Conservation (phyloP, 306 rosid species). For the Vigna nakashimae region DNA sequence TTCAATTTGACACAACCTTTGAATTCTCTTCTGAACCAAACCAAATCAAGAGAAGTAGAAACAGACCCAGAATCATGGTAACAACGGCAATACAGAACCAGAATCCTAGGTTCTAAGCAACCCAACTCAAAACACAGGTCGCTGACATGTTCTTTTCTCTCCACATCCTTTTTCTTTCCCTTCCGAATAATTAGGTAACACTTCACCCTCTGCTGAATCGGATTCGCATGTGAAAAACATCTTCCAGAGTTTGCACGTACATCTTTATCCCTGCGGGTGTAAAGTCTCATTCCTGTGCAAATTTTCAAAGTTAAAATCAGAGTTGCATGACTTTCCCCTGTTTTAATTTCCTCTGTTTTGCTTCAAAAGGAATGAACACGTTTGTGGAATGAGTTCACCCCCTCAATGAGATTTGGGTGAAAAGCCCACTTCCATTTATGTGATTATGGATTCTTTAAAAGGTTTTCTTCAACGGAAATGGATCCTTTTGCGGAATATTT, state of each 20-base stretch:
- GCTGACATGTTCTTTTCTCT: constrained; percentile 86
- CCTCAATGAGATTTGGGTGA: constrained; percentile 6
- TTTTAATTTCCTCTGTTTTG: constrained; percentile 52
- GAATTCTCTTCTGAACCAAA: background rate
- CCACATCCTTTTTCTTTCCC: constrained; percentile 18
- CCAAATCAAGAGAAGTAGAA: constrained; percentile 4
- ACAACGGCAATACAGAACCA: constrained; percentile 54
- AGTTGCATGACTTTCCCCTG: constrained; percentile 59
- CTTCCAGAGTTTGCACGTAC: constrained; percentile 6
- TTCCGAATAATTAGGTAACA: constrained; percentile 58
- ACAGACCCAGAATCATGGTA: constrained; percentile 9
- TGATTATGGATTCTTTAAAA: constrained; percentile 51
- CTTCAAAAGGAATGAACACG: constrained; percentile 61
- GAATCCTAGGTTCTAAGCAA: constrained; percentile 71
- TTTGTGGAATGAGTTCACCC: constrained; percentile 48
- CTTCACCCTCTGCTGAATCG: constrained; percentile 65
- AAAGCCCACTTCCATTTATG: constrained; percentile 43
- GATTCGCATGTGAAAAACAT: constrained; percentile 43
- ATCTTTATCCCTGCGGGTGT: constrained; percentile 48
- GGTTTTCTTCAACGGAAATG: constrained; percentile 47
- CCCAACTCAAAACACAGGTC: constrained; percentile 53
- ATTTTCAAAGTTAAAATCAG: constrained; percentile 64
- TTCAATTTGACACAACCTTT: constrained; percentile 57
- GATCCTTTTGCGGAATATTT: constrained; percentile 44
- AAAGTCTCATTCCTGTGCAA: constrained; percentile 56